Evolutionary conservation across 1,284 basidiomycete species (phyloP).

Genomic region (Austroboletus novae-zelandiae): DNA sequence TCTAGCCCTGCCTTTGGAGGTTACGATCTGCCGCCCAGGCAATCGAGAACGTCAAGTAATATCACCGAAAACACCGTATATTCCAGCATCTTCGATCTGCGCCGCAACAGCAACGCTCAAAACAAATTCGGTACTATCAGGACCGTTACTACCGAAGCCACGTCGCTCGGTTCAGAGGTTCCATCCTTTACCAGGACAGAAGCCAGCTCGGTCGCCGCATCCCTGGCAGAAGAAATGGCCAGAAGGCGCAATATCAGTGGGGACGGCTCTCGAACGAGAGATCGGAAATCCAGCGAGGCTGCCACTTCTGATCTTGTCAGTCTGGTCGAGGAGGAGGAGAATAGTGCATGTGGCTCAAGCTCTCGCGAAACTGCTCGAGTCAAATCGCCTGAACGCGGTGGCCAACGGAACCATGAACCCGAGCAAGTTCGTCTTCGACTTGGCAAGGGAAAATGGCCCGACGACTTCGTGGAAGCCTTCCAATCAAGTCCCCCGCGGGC

Average conservation of each 20-base stretch:
- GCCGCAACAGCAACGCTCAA: constrained; percentile 41
- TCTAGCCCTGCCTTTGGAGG: constrained; percentile 24
- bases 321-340: constrained; percentile 73
- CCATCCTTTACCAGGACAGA: constrained; percentile 64
- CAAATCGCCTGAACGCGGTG: constrained; percentile 19
- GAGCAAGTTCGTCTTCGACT: constrained; percentile 50
- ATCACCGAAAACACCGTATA: constrained; percentile 55
- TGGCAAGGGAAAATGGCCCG: constrained; percentile 79
- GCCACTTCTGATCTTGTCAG: constrained; percentile 59
- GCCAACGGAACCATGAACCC: constrained; percentile 23
- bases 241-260: constrained; percentile 39
- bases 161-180: constrained; percentile 54
- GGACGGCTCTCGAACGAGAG: constrained; percentile 39
- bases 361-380: constrained; percentile 28
- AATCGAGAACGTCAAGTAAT: constrained; percentile 51
- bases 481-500: constrained; percentile 31
- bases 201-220: constrained; percentile 48
- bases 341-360: constrained; percentile 43
- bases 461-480: constrained; percentile 70
- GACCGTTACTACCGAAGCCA: constrained; percentile 74
- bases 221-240: constrained; percentile 43
- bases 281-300: constrained; percentile 61
- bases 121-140: constrained; percentile 75
- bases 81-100: constrained; percentile 63
- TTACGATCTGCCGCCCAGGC: constrained; percentile 43